These are phyloP conservation scores for Phytophthora sojae DNA, from an alignment of 352 stramenopile species.

Conservation along the genomic window DNA sequence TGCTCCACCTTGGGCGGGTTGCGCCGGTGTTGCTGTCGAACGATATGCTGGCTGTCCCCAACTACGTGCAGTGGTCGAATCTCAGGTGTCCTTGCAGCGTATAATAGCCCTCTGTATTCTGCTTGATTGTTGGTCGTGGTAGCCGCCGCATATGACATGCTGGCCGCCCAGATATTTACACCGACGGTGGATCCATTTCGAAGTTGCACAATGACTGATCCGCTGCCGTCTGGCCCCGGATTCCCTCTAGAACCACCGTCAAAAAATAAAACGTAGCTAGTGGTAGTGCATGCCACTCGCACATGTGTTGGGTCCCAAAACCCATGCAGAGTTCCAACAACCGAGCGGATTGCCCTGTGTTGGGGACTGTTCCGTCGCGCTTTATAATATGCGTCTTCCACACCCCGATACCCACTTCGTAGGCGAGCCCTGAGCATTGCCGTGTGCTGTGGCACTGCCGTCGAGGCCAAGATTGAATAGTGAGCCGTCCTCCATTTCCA, in stretches of 20 bases:
- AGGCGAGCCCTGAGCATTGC: too few species aligned
- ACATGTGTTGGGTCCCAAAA: neutral
- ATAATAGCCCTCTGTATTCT: conserved; percentile 4
- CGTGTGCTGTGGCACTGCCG: too few species aligned
- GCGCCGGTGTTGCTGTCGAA: neutral
- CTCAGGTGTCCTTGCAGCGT: neutral
- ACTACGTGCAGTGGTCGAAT: neutral
- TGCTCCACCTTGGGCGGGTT: neutral
- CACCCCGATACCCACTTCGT: too few species aligned
- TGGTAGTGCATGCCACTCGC: too few species aligned
- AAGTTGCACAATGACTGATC: neutral
- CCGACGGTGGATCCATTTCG: neutral
- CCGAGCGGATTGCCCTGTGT: too few species aligned
- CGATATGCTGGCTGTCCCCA: conserved; percentile 12
- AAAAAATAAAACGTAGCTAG: neutral
- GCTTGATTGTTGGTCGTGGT: conserved; percentile 15
- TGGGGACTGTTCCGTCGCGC: too few species aligned
- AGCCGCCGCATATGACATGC: conserved; percentile 7
- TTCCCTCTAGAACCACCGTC: conserved; percentile 14
- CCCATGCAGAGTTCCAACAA: too few species aligned
- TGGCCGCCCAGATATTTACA: neutral
- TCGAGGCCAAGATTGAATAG: too few species aligned
- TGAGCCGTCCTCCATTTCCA: too few species aligned
- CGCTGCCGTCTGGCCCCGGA: neutral
- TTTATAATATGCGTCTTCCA: too few species aligned